A percentile compares a stretch with the other conserved stretches of the same genome.
These are phyloP conservation scores for Solanum pinnatisectum DNA, from an alignment of 257 asterid species.

Conservation along the genomic window DNA sequence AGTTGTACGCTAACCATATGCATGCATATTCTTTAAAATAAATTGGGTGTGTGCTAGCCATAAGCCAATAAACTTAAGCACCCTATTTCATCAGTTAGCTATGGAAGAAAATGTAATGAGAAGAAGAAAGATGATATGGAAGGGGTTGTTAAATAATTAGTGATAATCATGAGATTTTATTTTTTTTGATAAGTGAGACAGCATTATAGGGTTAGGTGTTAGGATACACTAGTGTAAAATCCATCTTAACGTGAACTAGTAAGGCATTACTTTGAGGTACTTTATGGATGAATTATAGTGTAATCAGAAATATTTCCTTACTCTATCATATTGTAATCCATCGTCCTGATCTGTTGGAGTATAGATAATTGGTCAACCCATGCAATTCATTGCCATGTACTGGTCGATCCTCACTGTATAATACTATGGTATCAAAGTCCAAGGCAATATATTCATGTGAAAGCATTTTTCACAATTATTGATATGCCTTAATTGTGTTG, in stretches of 20 bases:
- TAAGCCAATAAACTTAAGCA: neutral
- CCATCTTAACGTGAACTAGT: neutral
- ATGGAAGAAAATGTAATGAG: neutral
- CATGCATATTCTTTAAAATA: neutral
- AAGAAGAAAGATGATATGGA: neutral
- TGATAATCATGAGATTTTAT: neutral
- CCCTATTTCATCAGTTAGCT: neutral
- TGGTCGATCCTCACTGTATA: neutral
- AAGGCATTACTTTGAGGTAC: neutral
- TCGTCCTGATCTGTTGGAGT: neutral
- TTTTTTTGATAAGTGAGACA: neutral
- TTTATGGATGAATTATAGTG: neutral
- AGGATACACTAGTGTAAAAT: neutral
- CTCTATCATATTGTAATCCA: neutral
- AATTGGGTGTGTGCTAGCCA: neutral
- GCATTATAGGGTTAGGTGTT: neutral
- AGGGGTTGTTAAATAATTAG: neutral
- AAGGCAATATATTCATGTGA: neutral
- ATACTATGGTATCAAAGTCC: neutral
- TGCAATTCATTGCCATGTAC: neutral
- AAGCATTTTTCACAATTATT: neutral
- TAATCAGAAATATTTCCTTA: neutral
- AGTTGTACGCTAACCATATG: neutral
- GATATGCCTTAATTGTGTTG: neutral
- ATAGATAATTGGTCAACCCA: neutral